Conservation (phyloP, 1,284 basidiomycete species). For the Pseudozyma sp. region DNA sequence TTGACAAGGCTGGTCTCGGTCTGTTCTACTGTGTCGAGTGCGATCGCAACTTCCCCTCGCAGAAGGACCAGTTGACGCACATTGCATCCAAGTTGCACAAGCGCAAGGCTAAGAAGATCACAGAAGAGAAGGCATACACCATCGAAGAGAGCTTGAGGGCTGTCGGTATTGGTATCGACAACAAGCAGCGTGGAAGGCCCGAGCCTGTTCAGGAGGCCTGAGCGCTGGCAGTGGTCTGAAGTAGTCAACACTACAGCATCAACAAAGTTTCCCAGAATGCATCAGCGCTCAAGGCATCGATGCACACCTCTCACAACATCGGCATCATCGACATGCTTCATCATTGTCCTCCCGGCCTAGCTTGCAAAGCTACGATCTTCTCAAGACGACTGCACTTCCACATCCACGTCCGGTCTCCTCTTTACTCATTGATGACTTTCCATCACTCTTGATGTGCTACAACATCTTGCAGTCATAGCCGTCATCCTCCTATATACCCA, state of each 20-base stretch:
- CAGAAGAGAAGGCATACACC: constrained; percentile 65
- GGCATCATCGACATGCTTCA: background rate
- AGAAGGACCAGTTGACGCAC: constrained; percentile 63
- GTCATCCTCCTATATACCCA: constrained; percentile 22
- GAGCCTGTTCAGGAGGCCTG: constrained; percentile 27
- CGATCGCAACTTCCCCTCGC: constrained; percentile 65
- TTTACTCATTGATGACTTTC: background rate
- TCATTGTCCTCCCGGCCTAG: background rate
- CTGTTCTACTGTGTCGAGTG: constrained; percentile 68
- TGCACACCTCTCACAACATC: background rate
- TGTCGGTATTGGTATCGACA: constrained; percentile 65
- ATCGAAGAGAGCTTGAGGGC: constrained; percentile 63
- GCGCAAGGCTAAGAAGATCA: constrained; percentile 62
- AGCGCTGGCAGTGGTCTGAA: background rate
- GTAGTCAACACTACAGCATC: background rate
- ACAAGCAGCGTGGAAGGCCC: constrained; percentile 53
- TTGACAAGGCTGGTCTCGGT: constrained; percentile 67
- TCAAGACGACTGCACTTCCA: too few species aligned
- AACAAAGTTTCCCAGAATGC: background rate
- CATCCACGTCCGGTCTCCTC: too few species aligned
- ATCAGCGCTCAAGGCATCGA: background rate
- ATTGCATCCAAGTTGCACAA: constrained; percentile 66
- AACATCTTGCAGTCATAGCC: background rate
- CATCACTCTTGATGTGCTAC: background rate
- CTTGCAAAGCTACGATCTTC: too few species aligned